Base-by-base conservation (phyloP, 1,139 yeast species). In the Debaryomyces udenii region DNA sequence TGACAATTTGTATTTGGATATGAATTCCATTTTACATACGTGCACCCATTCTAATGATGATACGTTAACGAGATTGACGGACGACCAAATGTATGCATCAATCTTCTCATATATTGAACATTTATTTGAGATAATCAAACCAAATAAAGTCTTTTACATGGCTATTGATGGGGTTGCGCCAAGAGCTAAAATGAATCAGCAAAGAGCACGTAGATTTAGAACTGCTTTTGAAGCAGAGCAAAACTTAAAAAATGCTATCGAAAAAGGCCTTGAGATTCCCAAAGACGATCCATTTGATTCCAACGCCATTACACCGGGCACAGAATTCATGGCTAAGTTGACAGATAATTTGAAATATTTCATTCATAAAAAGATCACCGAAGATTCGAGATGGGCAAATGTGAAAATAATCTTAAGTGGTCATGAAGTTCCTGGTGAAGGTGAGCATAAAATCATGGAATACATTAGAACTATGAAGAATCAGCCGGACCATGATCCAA, bases 151-250 rank as follows among this genome's bases (percentile, higher is more conserved):
- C 24, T 88, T 94, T 54, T 91, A 86, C 63, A 91, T 94, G 96
- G 99, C 99, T 4, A 90, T 94, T 48, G 99, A 94, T 68, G 99
- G 99, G 52, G 99, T 94, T 38, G 99, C 99, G 0, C 99, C 99
- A 38, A 77, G 99, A 57, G 99, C 99, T 20, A 94, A 94, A 61
- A 94, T 94, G 98, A 94, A 94, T 61, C 99, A 94, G 65, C 99
- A 94, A 65, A 82, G 99, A 64, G 86, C 99, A 2, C 82, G 99
- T 71, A 81, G 99, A 64, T 94, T 94, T 62, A 76, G 99, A 63
- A 82, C 97, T 10, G 99, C 99, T 0, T 80, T 84, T 55, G 99
- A 94, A 56, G 97, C 97, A 1, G 95, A 89, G 61, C 80, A 81
- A 52, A 82, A 81, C 42, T 62, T 87, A 57, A 71, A 73, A 44